Base-by-base conservation (phyloP, 179 eudicot species). In the Silene coronaria region DNA sequence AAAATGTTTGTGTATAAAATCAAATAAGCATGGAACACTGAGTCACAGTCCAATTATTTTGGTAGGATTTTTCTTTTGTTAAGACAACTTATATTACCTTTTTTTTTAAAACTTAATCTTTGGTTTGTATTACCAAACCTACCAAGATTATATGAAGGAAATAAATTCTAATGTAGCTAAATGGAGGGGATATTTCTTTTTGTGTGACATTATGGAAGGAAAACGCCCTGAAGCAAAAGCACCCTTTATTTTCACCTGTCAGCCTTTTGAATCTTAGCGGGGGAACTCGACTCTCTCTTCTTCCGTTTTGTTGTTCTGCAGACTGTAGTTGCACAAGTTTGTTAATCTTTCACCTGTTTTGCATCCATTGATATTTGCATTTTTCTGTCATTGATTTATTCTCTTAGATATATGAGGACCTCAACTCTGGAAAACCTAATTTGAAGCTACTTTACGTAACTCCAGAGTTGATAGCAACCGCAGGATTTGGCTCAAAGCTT, bases 381-480 rank as follows among this genome's bases (percentile, higher is more conserved):
- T 53, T 4, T 53, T 58, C 28, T 58, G 79, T 68, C 63, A 30
- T 72, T 36, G 6, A 28, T 83, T 75, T 61, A 58, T 19, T 45
- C 14, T 75, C 46, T 21, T 85, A 93, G 98, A 92, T 94, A 72
- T 87, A 92, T 63, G 97, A 90, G 82, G 97, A 92, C 76, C 91
- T 93, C 72, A 88, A 76, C 81, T 88, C 90, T 68, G 98, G 96
- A 80, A 92, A 88, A 77, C 96, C 98, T 76, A 79, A 86, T 70
- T 48, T 94, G 83, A 90, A 85, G 86, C 84, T 94, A 82, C 88
- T 94, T 62, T 94, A 94, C 79, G 98, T 92, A 59, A 94, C 98
- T 74, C 97, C 98, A 19, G 98, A 94, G 77, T 80, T 94, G 84
- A 89, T 94, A 80, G 96, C 98, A 48, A 90, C 98, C 66, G 70